Conservation (phyloP, 202 grass and related monocot species). For the Setaria italica region DNA sequence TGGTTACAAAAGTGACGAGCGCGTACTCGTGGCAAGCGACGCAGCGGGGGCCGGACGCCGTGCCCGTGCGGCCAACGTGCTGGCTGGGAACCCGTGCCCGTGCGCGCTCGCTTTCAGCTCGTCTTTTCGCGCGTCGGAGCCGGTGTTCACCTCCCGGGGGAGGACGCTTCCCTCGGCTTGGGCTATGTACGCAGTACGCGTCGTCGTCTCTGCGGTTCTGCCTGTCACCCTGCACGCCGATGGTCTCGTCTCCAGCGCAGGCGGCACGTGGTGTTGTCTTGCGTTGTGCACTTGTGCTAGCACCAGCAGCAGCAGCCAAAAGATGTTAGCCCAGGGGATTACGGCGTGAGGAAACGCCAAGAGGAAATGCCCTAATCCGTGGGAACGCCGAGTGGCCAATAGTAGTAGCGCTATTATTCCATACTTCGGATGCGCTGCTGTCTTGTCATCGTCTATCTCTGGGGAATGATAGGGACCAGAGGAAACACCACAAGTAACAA, state of each 20-base stretch:
- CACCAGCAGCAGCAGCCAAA: background rate
- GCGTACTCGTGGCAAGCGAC: background rate
- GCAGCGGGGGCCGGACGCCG: background rate
- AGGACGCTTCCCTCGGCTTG: background rate
- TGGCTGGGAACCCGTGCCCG: background rate
- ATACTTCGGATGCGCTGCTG: conserved; percentile 22
- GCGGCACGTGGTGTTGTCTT: conserved; percentile 20
- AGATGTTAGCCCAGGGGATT: background rate
- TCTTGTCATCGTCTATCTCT: conserved; percentile 3
- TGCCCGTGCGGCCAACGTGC: background rate
- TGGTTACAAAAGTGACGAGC: background rate
- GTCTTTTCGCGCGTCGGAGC: conserved; percentile 13
- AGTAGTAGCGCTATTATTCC: background rate
- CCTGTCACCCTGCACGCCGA: background rate
- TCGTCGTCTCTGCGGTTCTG: background rate
- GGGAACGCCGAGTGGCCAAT: background rate
- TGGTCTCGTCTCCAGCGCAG: conserved; percentile 22
- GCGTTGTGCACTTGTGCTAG: background rate
- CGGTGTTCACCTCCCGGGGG: background rate
- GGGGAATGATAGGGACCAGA: background rate
- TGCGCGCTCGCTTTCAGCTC: conserved; percentile 9
- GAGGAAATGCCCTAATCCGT: background rate
- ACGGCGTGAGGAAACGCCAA: background rate
- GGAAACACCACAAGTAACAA: background rate
- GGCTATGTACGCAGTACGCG: background rate